Evolutionary conservation across 495 filamentous ascomycete genomes (phyloP).

Genomic region (Annulohypoxylon stygium): DNA sequence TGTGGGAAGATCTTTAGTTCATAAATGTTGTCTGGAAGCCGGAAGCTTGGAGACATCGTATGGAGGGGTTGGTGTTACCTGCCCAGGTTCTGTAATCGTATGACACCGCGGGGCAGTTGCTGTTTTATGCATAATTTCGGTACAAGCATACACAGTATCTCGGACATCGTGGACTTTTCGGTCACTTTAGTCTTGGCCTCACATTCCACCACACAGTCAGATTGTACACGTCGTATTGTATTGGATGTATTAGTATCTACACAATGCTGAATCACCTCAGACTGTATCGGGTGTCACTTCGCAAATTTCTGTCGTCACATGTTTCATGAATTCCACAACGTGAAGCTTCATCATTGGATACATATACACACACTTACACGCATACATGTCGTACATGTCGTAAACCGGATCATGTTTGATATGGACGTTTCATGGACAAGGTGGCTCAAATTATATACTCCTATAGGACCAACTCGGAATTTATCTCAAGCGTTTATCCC

Average conservation of each 20-base stretch:
- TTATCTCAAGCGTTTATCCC: neutral
- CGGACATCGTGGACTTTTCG: conserved; percentile 1
- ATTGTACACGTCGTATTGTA: neutral
- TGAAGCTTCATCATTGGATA: neutral
- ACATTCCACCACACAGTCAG: neutral
- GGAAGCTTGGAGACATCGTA: conserved; percentile 13
- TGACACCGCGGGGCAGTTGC: conserved; percentile 5
- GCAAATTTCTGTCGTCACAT: neutral
- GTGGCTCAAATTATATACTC: conserved; percentile 15
- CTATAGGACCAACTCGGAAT: neutral
- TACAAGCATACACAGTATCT: neutral
- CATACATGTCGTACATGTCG: neutral
- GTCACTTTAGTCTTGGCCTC: neutral
- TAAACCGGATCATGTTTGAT: neutral
- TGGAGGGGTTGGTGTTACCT: conserved; percentile 15
- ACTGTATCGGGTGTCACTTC: neutral
- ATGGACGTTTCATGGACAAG: neutral
- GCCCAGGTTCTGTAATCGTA: conserved; percentile 3
- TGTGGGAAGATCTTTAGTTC: conserved; percentile 8
- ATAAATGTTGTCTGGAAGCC: neutral
- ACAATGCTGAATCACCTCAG: neutral
- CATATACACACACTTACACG: neutral
- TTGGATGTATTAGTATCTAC: neutral
- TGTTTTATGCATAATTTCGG: neutral
- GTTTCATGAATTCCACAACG: neutral